Conservation (phyloP, 345 rosid genomes). For the Eucalyptus camaldulensis region DNA sequence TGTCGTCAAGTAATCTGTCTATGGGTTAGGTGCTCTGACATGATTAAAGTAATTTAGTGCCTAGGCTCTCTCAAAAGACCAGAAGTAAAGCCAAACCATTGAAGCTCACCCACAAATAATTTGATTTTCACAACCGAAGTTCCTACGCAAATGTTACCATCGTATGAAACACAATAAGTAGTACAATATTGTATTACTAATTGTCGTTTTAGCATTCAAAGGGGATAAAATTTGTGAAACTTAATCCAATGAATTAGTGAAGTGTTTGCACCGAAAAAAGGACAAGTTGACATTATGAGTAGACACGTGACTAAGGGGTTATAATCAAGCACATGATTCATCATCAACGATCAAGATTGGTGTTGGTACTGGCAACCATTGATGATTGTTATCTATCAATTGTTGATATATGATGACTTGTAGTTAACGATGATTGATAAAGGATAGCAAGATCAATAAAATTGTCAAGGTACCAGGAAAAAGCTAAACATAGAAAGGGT, state of each 20-base stretch:
- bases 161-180: not conserved
- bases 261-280: no score
- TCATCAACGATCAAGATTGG: no score
- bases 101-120: not conserved
- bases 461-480: no score
- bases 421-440: no score
- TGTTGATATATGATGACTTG: no score
- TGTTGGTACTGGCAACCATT: no score
- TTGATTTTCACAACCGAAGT: not conserved
- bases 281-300: no score
- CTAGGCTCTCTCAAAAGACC: not conserved
- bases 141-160: not conserved
- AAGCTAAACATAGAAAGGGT: no score
- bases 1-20: not conserved
- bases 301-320: no score
- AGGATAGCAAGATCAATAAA: no score
- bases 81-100: not conserved
- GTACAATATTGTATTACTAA: not conserved
- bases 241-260: not conserved
- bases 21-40: not conserved
- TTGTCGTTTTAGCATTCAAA: not conserved
- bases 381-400: no score
- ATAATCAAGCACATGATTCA: no score
- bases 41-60: not conserved
- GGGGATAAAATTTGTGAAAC: not conserved